Evolutionary conservation across 2,329 filamentous ascomycete species (phyloP), one percentile per base, ranked within the genome.

Genomic region (Colletotrichum lindemuthianum): DNA sequence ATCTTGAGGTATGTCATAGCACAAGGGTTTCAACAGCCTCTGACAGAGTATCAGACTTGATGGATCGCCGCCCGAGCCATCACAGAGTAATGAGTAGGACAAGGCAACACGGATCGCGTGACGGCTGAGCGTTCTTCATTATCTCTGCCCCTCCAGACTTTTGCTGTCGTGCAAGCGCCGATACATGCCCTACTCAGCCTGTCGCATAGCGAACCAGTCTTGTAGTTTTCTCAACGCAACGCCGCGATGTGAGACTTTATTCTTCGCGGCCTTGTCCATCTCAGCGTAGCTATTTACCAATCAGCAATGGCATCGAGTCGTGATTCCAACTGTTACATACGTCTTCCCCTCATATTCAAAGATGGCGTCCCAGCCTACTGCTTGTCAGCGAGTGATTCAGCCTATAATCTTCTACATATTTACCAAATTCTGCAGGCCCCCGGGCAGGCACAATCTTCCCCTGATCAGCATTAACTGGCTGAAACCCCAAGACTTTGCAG

Each of bases 291-390:
- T 91, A 48, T 68, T 6, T 12, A 34, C 59, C 6, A 16, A 50
- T 65, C 40, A 69, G 52, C 37, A 36, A 36, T 6, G 8, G 10
- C 8, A 33, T 8, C 11, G 13, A 44, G 15, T 24, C 32, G 48
- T 58, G 36, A 6, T 13, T 33, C 11, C 32, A 12, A 10, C 12
- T 10, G 39, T 13, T 6, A 78, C 85, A 74, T 76, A 88, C 81
- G 96, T 99, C 79, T 92, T 82, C 45, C 94, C 94, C 69, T 96
- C 86, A 70, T 96, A 95, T 79, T 99, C 96, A 72, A 99, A 99
- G 69, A 97, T 90, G 2, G 96, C 88, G 77, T 99, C 96, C 96
- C 96, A 99, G 49, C 95, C 94, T 97, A 24, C 24, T 24, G 24
- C 24, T 24, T 24, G 24, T 68, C 9, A 8, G 36, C n/a, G 16